A percentile compares a stretch with the other conserved stretches of the same genome.
Conservation (phyloP, 352 stramenopile species). For the Globisporangium orthogonon region DNA sequence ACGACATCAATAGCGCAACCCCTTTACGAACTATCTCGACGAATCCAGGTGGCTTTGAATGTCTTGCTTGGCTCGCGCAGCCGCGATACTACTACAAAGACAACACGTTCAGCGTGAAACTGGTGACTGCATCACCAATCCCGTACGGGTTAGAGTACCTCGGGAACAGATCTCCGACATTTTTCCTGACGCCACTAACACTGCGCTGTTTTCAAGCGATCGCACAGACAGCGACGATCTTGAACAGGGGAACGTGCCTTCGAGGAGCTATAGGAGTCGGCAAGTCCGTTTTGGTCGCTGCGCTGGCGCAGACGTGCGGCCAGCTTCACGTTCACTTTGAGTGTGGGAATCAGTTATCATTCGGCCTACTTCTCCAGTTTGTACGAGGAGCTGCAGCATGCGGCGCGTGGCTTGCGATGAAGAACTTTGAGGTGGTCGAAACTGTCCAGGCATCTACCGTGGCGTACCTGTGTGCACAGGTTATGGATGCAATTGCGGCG, state of each 20-base stretch:
- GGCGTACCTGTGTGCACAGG: slow-evolving; percentile 34
- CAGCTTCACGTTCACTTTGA: slow-evolving; percentile 38
- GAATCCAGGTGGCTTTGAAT: slow-evolving; percentile 2
- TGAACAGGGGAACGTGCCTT: slow-evolving; percentile 36
- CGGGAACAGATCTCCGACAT: slow-evolving; percentile 30
- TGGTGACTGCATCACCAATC: slow-evolving; percentile 41
- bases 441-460: slow-evolving; percentile 16
- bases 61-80: slow-evolving; percentile 47
- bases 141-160: slow-evolving; percentile 70
- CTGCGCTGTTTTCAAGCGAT: slow-evolving; percentile 57
- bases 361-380: slow-evolving; percentile 32
- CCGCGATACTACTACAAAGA: slow-evolving; percentile 66
- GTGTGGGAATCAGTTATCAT: slow-evolving; percentile 18
- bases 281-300: slow-evolving; percentile 35
- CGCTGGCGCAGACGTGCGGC: slow-evolving; percentile 41
- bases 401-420: slow-evolving; percentile 52
- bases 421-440: slow-evolving; percentile 27
- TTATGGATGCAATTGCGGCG: slow-evolving; percentile 29
- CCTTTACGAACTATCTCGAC: background rate
- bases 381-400: slow-evolving; percentile 41
- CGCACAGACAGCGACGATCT: slow-evolving; percentile 24
- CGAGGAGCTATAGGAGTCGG: slow-evolving; percentile 27
- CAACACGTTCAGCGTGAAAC: slow-evolving; percentile 34
- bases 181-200: slow-evolving; percentile 51
- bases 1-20: background rate